Evolutionary conservation across 2,329 filamentous ascomycete genomes (phyloP).

Genomic region (Paracamarosporium sp.): DNA sequence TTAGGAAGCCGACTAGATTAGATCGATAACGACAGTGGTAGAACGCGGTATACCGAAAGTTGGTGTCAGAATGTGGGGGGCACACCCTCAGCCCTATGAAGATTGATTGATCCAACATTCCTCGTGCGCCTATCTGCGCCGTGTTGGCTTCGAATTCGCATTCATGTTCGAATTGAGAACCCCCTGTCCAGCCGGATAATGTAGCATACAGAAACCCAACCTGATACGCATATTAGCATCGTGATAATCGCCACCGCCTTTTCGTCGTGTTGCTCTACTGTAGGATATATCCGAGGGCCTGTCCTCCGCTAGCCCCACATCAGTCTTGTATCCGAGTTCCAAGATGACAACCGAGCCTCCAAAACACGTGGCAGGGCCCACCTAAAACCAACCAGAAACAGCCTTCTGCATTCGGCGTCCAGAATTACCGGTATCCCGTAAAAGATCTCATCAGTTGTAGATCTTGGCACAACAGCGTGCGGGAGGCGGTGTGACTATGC

Average conservation of each 20-base stretch:
- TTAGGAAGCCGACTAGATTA: background rate
- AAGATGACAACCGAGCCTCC: background rate
- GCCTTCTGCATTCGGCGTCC: conserved; percentile 30
- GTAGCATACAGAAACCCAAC: background rate
- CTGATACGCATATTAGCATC: background rate
- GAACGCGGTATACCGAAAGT: background rate
- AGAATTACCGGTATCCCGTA: background rate
- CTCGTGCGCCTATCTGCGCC: background rate
- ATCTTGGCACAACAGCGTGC: background rate
- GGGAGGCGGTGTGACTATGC: conserved; percentile 37
- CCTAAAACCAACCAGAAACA: conserved; percentile 19
- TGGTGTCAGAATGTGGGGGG: background rate
- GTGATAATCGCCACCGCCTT: conserved; percentile 9
- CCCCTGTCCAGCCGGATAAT: background rate
- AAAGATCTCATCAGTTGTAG: conserved; percentile 19
- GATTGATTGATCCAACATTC: background rate
- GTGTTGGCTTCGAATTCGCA: background rate
- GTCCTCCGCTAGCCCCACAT: conserved; percentile 1
- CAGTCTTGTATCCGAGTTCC: background rate
- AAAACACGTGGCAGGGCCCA: conserved; percentile 14
- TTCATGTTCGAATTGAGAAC: background rate
- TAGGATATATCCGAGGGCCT: background rate
- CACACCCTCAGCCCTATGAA: background rate
- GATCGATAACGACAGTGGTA: background rate
- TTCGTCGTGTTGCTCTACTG: background rate